Percentiles rank a stretch among this genome's conserved stretches.
Conservation (phyloP, 805 yeast species). For the Wickerhamiella galacta region DNA sequence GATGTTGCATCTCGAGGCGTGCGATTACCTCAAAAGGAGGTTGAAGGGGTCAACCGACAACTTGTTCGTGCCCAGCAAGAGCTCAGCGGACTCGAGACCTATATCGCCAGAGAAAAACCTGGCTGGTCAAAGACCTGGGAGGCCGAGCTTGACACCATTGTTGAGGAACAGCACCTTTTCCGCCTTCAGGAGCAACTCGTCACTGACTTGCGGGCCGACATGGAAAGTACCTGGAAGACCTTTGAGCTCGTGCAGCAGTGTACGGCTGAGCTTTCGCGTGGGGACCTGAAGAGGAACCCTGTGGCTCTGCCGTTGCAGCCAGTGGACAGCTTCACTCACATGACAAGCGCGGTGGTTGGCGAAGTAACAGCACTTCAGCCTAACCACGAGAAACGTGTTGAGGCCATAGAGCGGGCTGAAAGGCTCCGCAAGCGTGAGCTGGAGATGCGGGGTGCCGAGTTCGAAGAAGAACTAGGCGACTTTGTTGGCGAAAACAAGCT, state of each 20-base stretch:
- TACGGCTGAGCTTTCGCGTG: conserved; percentile 14
- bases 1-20: conserved; percentile 90
- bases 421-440: conserved; percentile 57
- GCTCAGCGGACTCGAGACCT: conserved; percentile 38
- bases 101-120: conserved; percentile 54
- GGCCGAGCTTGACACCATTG: conserved; percentile 68
- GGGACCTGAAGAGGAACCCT: conserved; percentile 28
- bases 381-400: conserved; percentile 67
- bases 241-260: conserved; percentile 55
- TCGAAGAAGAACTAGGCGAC: conserved; percentile 69
- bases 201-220: conserved; percentile 62
- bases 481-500: conserved; percentile 67
- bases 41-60: conserved; percentile 49
- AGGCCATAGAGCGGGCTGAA: conserved; percentile 82
- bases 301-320: conserved; percentile 20
- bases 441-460: conserved; percentile 42
- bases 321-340: conserved; percentile 13
- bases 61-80: conserved; percentile 38
- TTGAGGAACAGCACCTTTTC: conserved; percentile 87
- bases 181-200: conserved; percentile 78
- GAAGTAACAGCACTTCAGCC: conserved; percentile 73
- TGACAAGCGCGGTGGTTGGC: conserved; percentile 48
- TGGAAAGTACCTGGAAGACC: conserved; percentile 66
- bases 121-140: conserved; percentile 91
- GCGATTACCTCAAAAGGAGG: conserved; percentile 57